A percentile compares a stretch with the other conserved stretches of the same genome.
phyloP scores from a whole-genome alignment of 192 early-diverging fungal genomes.

The Oehlia diaphana region DNA sequence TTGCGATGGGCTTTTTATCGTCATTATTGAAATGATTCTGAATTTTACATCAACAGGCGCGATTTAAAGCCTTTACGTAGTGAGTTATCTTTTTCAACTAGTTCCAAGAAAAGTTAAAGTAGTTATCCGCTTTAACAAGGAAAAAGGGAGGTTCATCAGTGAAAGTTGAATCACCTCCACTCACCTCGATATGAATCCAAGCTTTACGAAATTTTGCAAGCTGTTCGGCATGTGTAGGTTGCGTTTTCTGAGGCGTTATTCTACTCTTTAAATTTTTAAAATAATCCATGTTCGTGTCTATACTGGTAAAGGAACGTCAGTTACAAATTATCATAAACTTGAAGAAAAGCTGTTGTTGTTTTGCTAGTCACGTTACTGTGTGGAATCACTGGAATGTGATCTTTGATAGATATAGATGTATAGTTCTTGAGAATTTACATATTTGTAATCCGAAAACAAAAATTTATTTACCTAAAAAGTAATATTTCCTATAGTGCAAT shows the following conservation, averaged over 20 bases:
- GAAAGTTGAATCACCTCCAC: slow-evolving; percentile 12
- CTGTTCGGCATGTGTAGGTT: slow-evolving; percentile 60
- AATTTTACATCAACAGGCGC: slow-evolving; percentile 3
- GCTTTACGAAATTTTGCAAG: slow-evolving; percentile 71
- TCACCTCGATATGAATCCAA: slow-evolving; percentile 66
- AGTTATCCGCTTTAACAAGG: background rate
- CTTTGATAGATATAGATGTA: too few relatives aligned
- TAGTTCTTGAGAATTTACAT: too few relatives aligned
- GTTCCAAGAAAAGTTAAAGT: slow-evolving; percentile 36
- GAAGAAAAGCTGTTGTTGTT: too few relatives aligned
- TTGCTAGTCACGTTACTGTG: too few relatives aligned
- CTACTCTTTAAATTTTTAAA: slow-evolving; percentile 67
- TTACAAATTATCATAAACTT: too few relatives aligned
- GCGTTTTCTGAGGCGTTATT: slow-evolving; percentile 60
- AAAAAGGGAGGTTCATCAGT: slow-evolving; percentile 11
- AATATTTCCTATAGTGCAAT: too few relatives aligned
- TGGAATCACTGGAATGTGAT: too few relatives aligned
- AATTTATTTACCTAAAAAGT: too few relatives aligned
- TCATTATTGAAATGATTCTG: slow-evolving; percentile 17
- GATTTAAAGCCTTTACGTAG: slow-evolving; percentile 1
- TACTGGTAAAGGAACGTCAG: too few relatives aligned
- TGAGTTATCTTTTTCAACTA: slow-evolving; percentile 35
- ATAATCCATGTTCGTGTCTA: slow-evolving; percentile 32
- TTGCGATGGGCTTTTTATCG: slow-evolving; percentile 40
- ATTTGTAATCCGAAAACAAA: too few relatives aligned